Evolutionary conservation across 2,329 filamentous ascomycete species (phyloP), one percentile per base, ranked within the genome.

Genomic region (Dactylellina cionopaga): DNA sequence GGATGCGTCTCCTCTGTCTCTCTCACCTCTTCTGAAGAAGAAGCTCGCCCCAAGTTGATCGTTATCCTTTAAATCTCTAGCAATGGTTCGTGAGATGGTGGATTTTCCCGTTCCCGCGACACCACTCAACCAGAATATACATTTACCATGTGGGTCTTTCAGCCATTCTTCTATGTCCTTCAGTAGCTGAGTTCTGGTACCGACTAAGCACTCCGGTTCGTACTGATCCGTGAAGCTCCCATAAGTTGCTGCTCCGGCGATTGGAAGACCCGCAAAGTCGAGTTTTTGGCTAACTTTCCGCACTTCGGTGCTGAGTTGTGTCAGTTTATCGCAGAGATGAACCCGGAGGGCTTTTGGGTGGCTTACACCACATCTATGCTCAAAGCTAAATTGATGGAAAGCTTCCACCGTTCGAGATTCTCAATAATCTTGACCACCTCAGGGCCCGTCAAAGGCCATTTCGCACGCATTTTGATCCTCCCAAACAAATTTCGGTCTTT

Each of bases 51-150:
- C 56, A 7, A 62, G 43, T n/a, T 29, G 35, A 9, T 24, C 17
- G 2, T 58, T 58, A 2, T 31, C 24, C 9, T 58, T 9, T 2
- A 46, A 13, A 17, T 31, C 13, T 44, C 31, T n/a, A 11, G 54
- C 54, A 9, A 58, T n/a, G 5, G 54, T 58, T 9, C 54, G 19
- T 5, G 54, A 44, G n/a, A 62, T 62, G 6, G 56, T 62, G 10
- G 56, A 62, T 27, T 62, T 62, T 19, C 56, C 56, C 3, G 77
- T 79, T 15, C 80, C 80, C 2, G 79, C 80, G 75, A 80, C 76
- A 6, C 80, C 80, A 17, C 77, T 77, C 6, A 82, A 75, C 80
- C 79, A 82, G 46, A 75, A 77, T 15, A 78, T 77, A 24, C 69
- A 54, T 33, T 68, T 52, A 25, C 69, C 58, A 0, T 63, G 13